These are phyloP conservation scores for Lomentospora prolificans DNA, from an alignment of 2,329 filamentous ascomycete genomes.

Conservation along the genomic window DNA sequence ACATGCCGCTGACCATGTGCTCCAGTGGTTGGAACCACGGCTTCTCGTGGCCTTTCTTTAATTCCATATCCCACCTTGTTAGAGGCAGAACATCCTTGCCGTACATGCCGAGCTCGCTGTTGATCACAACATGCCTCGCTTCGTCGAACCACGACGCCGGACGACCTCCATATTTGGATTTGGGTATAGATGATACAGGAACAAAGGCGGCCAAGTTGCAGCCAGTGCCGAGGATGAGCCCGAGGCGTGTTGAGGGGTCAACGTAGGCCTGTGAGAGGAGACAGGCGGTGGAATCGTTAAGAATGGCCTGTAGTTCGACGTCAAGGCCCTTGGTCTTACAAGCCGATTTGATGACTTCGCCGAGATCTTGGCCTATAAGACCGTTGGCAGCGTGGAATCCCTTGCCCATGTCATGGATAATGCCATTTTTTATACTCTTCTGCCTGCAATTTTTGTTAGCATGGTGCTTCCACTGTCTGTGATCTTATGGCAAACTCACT, in stretches of 20 bases:
- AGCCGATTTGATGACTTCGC: constrained; percentile 44
- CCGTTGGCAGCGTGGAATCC: constrained; percentile 50
- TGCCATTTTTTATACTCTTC: constrained; percentile 51
- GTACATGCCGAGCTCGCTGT: constrained; percentile 60
- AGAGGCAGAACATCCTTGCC: constrained; percentile 47
- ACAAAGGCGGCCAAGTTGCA: constrained; percentile 57
- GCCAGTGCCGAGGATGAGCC: constrained; percentile 58
- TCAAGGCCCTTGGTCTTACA: constrained; percentile 41
- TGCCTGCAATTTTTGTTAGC: constrained; percentile 33
- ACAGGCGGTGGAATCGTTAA: constrained; percentile 60
- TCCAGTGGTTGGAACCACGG: constrained; percentile 55
- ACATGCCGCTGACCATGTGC: constrained; percentile 54
- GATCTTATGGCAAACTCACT: constrained; percentile 34
- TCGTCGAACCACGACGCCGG: constrained; percentile 45
- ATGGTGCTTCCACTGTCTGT: background rate
- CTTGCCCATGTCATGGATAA: constrained; percentile 55
- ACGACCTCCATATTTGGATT: constrained; percentile 45
- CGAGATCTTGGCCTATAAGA: constrained; percentile 49
- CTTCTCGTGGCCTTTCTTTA: constrained; percentile 41
- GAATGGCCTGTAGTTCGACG: constrained; percentile 48
- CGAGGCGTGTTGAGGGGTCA: constrained; percentile 48
- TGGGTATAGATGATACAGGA: constrained; percentile 45
- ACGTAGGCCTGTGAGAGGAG: constrained; percentile 54
- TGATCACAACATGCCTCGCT: constrained; percentile 54
- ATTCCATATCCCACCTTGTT: constrained; percentile 49